These are phyloP conservation scores for Eucalyptus marginata DNA, from an alignment of 345 rosid genomes.

Conservation along the genomic window DNA sequence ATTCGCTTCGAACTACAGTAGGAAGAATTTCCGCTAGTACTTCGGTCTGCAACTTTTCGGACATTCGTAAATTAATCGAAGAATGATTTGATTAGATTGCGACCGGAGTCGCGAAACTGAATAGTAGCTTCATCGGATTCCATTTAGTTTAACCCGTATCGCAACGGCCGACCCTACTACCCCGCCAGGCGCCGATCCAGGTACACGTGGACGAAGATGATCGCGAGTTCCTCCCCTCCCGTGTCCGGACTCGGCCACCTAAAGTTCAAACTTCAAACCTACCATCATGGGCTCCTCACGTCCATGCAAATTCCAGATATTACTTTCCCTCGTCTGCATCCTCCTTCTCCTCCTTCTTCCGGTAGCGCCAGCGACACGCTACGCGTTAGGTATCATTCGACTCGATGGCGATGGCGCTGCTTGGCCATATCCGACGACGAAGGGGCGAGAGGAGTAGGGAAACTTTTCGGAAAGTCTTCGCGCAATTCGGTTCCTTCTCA, in stretches of 20 bases:
- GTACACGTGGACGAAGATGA: background rate
- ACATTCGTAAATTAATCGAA: background rate
- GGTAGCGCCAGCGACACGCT: background rate
- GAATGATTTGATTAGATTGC: background rate
- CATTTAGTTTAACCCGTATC: background rate
- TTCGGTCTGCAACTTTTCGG: background rate
- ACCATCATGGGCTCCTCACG: background rate
- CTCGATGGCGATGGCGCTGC: background rate
- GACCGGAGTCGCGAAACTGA: background rate
- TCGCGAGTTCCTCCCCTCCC: background rate
- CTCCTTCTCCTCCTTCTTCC: too few species aligned
- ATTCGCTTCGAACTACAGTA: background rate
- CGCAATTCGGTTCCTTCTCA: background rate
- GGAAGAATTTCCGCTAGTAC: background rate
- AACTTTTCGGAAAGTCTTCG: background rate
- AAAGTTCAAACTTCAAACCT: slow-evolving; percentile 9
- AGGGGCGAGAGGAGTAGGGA: background rate
- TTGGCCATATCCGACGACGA: background rate
- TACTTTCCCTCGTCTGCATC: background rate
- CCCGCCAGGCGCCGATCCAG: background rate
- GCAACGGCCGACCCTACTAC: background rate
- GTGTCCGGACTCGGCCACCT: background rate
- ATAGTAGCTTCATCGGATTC: background rate
- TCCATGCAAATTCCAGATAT: background rate
- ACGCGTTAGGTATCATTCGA: background rate